Evolutionary conservation across 495 filamentous ascomycete species (phyloP), one percentile per base, ranked within the genome.

Genomic region (Pyronema omphalodes): DNA sequence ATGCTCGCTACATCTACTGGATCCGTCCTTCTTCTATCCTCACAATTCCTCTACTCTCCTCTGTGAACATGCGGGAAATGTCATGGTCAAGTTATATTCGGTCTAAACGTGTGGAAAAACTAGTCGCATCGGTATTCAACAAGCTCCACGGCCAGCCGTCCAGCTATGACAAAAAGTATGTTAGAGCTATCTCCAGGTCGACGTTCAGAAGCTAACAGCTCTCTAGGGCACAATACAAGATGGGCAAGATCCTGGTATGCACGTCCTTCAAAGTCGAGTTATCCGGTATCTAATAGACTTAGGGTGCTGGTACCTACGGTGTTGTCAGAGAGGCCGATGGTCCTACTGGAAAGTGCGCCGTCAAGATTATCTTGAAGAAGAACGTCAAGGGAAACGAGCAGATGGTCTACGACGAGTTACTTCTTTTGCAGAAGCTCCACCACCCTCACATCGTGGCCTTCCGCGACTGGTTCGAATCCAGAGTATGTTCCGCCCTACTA

Each of bases 361-460:
- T 99, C 67, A 99, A 99, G 75, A 96, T 99, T 66, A 99, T 99
- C 66, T 74, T 99, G 59, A 99, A 99, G 79, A 95, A 94, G 71
- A 95, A 94, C 71, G 91, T 99, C 63, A 86, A 86, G 56, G 93
- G 91, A 52, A 96, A 96, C 60, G 91, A 99, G 71, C 78, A 79
- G 65, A 99, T 99, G 91, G 91, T 99, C 33, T 88, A 93, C 65
- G 93, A 96, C 71, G 91, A 99, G 71, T 74, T 99, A 62, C 76
- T 86, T 53, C 82, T 99, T 76, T 73, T 99, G 59, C 86, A 93
- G 70, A 73, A 75, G 37, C 77, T 99, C 60, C 76, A 88, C 58
- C 93, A 99, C 67, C 85, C 86, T 29, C 85, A 96, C 69, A 99
- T 99, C 65, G 93, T 99, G 68, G 81, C 83, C 56, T 99, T 99